Base-by-base conservation (phyloP, 768 basidiomycete species). In the Boletus fagicola region DNA sequence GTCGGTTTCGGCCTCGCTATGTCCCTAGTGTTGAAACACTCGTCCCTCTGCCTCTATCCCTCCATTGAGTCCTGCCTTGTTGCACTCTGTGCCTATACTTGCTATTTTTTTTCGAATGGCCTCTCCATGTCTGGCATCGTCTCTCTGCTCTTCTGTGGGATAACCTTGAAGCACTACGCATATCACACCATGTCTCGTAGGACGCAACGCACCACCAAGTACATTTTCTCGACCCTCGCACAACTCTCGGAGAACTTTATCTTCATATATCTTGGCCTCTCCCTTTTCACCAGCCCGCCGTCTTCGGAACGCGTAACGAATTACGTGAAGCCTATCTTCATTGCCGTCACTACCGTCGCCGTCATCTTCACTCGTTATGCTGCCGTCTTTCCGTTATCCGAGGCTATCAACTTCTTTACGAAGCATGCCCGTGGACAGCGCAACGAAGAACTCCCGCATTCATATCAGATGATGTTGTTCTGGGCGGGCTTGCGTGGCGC, bases 401-500 rank as follows among this genome's bases (percentile, higher is more conserved):
- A 95, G 65, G 83, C 83, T 28, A 97, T 99, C 85, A 99, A 99
- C 76, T 80, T 97, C 62, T 87, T 98, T 79, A 89, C 87, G 64
- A 78, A 78, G 30, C 90, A 95, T 58, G 87, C 83, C 3, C 84
- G 92, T 1, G 94, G 94, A 1, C 91, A 94, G 66, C 83, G 94
- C 42, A 76, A 81, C 24, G 95, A 97, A 62, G 95, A 98, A 64
- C 77, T 99, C 5, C 95, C 97, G 1, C 95, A 98, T 72, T 94
- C 94, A 12, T 98, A 99, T 68, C 95, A 98, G 66, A 96, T 98
- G 92, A 97, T 98, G 94, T 76, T 98, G 16, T 98, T 98, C 75
- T 99, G 96, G 97, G 96, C 96, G 1, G 96, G 96, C 6, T 76
- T 99, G 53, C 81, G 97, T 30, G 97, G 97, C 36, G 97, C 97